Base-by-base conservation (phyloP, 106 monocot genomes). In the Acanthochlamys bracteata region DNA sequence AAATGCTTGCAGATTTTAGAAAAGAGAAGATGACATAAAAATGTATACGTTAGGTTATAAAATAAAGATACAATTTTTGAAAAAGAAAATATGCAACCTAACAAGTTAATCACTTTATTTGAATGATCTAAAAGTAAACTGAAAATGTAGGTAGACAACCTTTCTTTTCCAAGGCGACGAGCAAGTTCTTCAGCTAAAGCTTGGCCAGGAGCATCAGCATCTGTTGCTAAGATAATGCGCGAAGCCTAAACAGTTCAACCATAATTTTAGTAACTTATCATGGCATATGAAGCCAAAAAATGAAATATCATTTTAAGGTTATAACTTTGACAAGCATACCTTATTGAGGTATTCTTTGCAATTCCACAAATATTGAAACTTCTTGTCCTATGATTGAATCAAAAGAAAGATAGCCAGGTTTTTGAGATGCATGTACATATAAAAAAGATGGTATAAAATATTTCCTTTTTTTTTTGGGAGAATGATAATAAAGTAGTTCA, bases 111-210 rank as follows among this genome's bases (percentile, higher is more conserved):
- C 4, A 6, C 33, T 33, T 33, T 49, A n/a, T n/a, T n/a, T 49
- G 2, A 10, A 49, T 10, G 49, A 23, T 22, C 17, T 41, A 17
- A 65, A 39, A 52, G 10, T 10, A 69, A 22, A 45, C 7, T 13
- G 20, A 51, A 62, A 21, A 53, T 21, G 9, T 41, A 23, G 39
- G 27, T 42, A 24, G 23, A 59, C 19, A 11, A 80, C 80, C 74
- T 80, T 71, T 75, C 80, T 75, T 75, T 80, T 74, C 80, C 80
- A 71, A 80, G 80, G 46, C 80, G 75, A 9, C 80, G 61, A 41
- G 80, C 74, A 20, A 80, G 66, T 61, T 80, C 80, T 71, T 80
- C 75, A 67, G 80, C 75, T 67, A 80, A 75, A 25, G 67, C 75
- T 66, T 79, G 79, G 26, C 79, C 79, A 66, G 70, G 70, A 7